phyloP scores from a whole-genome alignment of 495 filamentous ascomycete species.

The Schizothecium vesticola region DNA sequence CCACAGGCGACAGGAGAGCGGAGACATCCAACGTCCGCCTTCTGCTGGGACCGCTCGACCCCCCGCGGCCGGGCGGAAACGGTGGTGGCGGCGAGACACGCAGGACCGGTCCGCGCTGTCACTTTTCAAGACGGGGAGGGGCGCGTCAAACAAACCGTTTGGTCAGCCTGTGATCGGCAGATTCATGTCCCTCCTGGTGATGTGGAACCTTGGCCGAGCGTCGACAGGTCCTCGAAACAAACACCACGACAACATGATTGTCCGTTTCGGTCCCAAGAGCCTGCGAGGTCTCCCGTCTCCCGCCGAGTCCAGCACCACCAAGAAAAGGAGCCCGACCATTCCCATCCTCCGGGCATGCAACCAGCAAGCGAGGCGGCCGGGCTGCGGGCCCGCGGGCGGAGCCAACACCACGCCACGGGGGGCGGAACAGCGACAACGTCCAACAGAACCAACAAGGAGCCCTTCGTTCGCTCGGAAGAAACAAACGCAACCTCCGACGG shows the following conservation, averaged over 20 bases:
- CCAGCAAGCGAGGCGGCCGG: not conserved
- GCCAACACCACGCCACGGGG: not conserved
- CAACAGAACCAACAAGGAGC: not conserved
- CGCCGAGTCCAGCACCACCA: not conserved
- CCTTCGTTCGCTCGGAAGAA: not conserved
- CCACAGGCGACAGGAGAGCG: not conserved
- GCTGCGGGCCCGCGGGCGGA: not conserved
- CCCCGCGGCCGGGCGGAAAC: not conserved
- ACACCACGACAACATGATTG: not conserved
- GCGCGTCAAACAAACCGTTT: not conserved
- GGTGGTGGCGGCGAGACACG: not conserved
- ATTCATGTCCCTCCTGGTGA: not conserved
- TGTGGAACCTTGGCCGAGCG: not conserved
- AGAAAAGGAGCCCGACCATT: not conserved
- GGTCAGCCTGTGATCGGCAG: not conserved
- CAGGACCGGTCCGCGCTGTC: not conserved
- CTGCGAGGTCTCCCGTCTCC: not conserved
- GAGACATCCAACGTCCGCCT: not conserved
- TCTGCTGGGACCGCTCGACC: too few relatives aligned
- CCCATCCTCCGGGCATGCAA: not conserved
- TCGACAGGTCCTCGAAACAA: not conserved
- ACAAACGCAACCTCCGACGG: not conserved
- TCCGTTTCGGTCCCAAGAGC: too few relatives aligned
- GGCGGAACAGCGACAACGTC: not conserved
- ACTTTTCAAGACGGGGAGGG: not conserved